Base-by-base conservation (phyloP, 2,329 filamentous ascomycete species). In the Gliomastix tumulicola region DNA sequence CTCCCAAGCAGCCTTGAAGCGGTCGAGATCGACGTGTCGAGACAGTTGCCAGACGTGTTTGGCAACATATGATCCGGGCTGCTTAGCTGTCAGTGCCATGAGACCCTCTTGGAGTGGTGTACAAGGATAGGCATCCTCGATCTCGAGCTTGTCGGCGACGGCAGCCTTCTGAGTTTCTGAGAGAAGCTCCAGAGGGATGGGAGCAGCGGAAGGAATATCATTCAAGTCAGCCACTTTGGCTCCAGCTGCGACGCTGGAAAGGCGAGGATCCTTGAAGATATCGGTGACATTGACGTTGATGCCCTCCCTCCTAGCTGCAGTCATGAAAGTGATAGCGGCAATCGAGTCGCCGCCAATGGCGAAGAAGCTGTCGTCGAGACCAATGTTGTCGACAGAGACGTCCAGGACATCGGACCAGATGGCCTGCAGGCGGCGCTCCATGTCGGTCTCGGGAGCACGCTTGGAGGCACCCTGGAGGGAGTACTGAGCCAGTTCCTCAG, bases 321-420 rank as follows among this genome's bases (percentile, higher is more conserved):
- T 27, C 12, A 44, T 33, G 5, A 45, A 36, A 11, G 38, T 25
- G 28, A 46, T 44, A 6, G 41, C 42, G 11, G 30, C 36, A 18
- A 46, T 44, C 0, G 72, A 76, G 49, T 76, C 71, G 16, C 73
- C 73, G 2, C 73, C 73, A 0, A 40, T 21, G 6, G 25, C 15
- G 25, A 44, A 40, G 37, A 44, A 42, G 32, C 30, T 36, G 17
- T 35, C 34, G n/a, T 42, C 34, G 17, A 31, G 17, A 12, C 40
- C 38, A 13, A 44, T 38, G 2, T 10, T 51, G 6, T 64, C 57
- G 27, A 62, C 50, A 1, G 50, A 40, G 1, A 68, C 49, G 4
- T 44, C 48, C 15, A 74, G 50, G 4, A 69, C 58, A 4, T 54
- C 54, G n/a, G 61, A 55, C 69, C 71, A 76, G 20, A 69, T 50